These are phyloP conservation scores for Malus domestica DNA, from an alignment of 306 rosid species.

Conservation along the genomic window ASM211411v1 NC_041804.1:31444501-31445000, in stretches of 20 bases:
- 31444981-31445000: not conserved
- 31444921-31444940: constrained; percentile 72
- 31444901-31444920: constrained; percentile 90
- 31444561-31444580: constrained; percentile 95
- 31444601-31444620: constrained; percentile 88
- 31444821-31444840: constrained; percentile 93
- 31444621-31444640: constrained; percentile 99
- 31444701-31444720: constrained; percentile 98
- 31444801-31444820: constrained; percentile 98
- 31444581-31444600: constrained; percentile 93
- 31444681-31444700: constrained; percentile 79
- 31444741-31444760: constrained; percentile 99
- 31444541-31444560: constrained; percentile 76
- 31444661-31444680: constrained; percentile 93
- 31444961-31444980: not conserved
- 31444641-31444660: constrained; percentile 95
- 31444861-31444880: constrained; percentile 95
- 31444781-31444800: constrained; percentile 96
- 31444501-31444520: not conserved
- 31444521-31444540: not conserved
- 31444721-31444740: constrained; percentile 92
- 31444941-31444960: not conserved
- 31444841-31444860: constrained; percentile 89
- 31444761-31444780: constrained; percentile 97
- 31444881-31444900: constrained; percentile 76